Base-by-base conservation (phyloP, 495 filamentous ascomycete species). In the Tuber brumale region DNA sequence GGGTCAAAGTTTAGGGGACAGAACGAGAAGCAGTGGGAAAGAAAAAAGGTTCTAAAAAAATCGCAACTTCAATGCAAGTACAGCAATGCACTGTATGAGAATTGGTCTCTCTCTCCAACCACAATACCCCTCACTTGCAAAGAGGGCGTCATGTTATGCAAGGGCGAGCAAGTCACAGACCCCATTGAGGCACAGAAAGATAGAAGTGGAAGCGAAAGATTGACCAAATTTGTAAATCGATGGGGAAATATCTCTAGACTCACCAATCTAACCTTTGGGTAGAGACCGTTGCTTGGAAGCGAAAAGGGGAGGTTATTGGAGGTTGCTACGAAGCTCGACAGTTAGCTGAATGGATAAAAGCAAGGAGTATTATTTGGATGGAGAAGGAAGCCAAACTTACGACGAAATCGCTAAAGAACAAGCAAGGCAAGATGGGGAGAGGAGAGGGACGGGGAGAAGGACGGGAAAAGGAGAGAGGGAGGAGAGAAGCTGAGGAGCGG, bases 31-130 rank as follows among this genome's bases (percentile, higher is more conserved):
- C 73, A 74, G 76, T 70, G 73, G 61, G 73, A 73, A 69, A 79
- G 78, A 31, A 73, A 66, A 42, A 75, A 42, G 39, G 72, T 57
- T 75, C 72, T 61, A 79, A 69, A 42, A 66, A 19, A 42, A 71
- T 48, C 61, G 43, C 72, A 69, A 79, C 42, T 71, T 37, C 44
- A 80, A 80, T 80, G 73, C 78, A 80, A 80, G 78, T 80, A 80
- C 76, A 80, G 70, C 78, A 79, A 71, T 75, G 70, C 51, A 61
- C 10, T 61, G 51, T n/a, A 61, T 27, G 51, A 61, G 51, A 61
- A 27, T 61, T 27, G 51, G n/a, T 61, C 51, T 61, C 51, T 61
- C 51, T 61, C 51, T n/a, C 51, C 37, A 39, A 61, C 51, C 51
- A 12, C 51, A 61, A 27, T 79, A 80, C 78, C 78, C 78, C 78